Conservation (phyloP, 768 basidiomycete species). For the Kwoniella sp. region DNA sequence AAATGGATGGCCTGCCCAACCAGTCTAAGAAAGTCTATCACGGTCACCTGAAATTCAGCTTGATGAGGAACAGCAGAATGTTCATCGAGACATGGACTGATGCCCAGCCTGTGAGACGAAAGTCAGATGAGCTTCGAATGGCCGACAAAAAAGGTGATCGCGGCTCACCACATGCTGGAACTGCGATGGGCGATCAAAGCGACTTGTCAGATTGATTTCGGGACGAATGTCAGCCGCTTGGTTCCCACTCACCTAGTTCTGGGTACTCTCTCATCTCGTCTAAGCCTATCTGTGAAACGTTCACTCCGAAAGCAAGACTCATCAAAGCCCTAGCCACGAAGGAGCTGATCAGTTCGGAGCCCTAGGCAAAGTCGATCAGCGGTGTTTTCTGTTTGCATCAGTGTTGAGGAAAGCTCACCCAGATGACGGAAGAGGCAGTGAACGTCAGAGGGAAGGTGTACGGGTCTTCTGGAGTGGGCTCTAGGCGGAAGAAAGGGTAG, state of each 20-base stretch:
- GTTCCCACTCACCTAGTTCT: constrained; percentile 33
- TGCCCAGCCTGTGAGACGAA: constrained; percentile 42
- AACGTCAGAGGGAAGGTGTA: constrained; percentile 53
- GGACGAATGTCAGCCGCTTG: background rate
- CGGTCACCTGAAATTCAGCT: constrained; percentile 37
- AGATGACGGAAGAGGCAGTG: constrained; percentile 51
- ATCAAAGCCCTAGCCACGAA: constrained; percentile 50
- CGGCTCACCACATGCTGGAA: constrained; percentile 37
- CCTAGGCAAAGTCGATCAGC: constrained; percentile 20
- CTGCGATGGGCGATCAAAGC: background rate
- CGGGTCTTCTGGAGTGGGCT: constrained; percentile 48
- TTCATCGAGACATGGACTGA: constrained; percentile 52
- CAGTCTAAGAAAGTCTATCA: too few species aligned
- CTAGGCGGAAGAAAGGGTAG: constrained; percentile 54
- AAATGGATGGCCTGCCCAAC: too few species aligned
- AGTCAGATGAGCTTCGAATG: constrained; percentile 6
- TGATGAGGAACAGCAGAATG: constrained; percentile 51
- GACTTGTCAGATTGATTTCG: background rate
- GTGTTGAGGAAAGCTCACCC: constrained; percentile 29
- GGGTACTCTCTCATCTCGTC: constrained; percentile 52
- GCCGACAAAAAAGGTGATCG: background rate
- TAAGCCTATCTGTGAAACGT: constrained; percentile 51
- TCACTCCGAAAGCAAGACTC: constrained; percentile 44
- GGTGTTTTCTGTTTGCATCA: background rate
- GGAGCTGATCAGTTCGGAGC: constrained; percentile 50